phyloP scores from a whole-genome alignment of 257 asterid genomes.

The Solanum chiquidenum region DNA sequence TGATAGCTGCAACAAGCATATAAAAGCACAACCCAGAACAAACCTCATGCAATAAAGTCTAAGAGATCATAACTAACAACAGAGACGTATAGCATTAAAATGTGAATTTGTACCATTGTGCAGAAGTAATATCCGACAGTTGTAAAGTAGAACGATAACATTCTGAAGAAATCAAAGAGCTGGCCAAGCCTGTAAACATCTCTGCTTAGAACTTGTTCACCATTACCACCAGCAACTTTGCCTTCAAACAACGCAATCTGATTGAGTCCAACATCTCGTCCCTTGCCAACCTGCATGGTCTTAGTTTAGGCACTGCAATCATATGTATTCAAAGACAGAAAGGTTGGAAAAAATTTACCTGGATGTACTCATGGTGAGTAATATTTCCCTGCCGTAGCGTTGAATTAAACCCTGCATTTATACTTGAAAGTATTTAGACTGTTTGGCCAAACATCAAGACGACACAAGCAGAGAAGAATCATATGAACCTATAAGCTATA shows the following conservation, averaged over 20 bases:
- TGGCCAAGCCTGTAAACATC: constrained; percentile 96
- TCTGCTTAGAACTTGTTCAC: constrained; percentile 97
- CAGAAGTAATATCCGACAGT: constrained; percentile 96
- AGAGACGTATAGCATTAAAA: not conserved
- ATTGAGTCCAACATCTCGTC: constrained; percentile 95
- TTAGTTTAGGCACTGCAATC: constrained; percentile 9
- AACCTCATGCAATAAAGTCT: not conserved
- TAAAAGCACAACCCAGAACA: not conserved
- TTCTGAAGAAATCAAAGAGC: constrained; percentile 93
- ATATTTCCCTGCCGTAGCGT: constrained; percentile 96
- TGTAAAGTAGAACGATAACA: constrained; percentile 93
- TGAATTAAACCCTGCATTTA: constrained; percentile 83
- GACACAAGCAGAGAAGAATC: not conserved
- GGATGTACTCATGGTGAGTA: constrained; percentile 96
- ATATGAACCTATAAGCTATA: not conserved
- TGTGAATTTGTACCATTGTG: constrained; percentile 62
- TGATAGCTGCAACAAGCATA: not conserved
- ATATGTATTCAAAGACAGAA: not conserved
- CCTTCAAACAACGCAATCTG: constrained; percentile 98
- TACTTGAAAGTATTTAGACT: not conserved
- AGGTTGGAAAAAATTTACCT: constrained; percentile 32
- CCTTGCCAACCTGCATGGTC: constrained; percentile 81
- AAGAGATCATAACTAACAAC: not conserved
- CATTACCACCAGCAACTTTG: constrained; percentile 99
- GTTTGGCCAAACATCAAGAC: not conserved